A percentile compares a stretch with the other conserved stretches of the same genome.
These are phyloP conservation scores for Brasenia schreberi DNA, from an alignment of 164 flowering plant genomes.

Conservation along the genomic window DNA sequence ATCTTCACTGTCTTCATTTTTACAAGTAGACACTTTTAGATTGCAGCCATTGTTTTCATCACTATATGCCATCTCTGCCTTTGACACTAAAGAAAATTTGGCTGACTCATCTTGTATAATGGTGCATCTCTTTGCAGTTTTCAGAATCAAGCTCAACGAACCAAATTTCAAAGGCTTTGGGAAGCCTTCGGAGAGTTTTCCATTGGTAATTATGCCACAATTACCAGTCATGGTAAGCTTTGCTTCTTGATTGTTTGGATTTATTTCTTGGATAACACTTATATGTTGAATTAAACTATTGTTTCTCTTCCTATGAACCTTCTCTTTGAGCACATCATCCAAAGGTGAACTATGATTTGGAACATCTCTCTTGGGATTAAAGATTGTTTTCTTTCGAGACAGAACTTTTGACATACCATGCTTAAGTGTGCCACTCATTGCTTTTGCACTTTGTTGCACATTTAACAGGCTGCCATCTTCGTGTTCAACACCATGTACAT, in stretches of 20 bases:
- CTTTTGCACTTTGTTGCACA: not conserved
- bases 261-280: not conserved
- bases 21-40: constrained; percentile 5
- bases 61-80: constrained; percentile 7
- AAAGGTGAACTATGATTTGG: not conserved
- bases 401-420: not conserved
- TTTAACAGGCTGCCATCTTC: not conserved
- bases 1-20: not conserved
- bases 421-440: no score
- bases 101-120: constrained; percentile 6
- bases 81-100: constrained; percentile 2
- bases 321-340: not conserved
- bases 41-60: constrained; percentile 7
- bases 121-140: constrained; percentile 21
- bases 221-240: constrained; percentile 45
- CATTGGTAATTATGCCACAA: constrained; percentile 43
- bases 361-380: no score
- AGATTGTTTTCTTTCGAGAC: not conserved
- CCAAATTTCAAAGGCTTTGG: constrained; percentile 34
- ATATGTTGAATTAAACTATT: not conserved
- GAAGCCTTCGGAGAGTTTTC: constrained; percentile 12
- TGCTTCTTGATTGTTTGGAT: constrained; percentile 6
- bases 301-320: not conserved
- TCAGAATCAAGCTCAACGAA: constrained; percentile 32
- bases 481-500: not conserved